These are phyloP conservation scores for Prunus yedoensis DNA, from an alignment of 331 rosid species.

Conservation along the genomic window DNA sequence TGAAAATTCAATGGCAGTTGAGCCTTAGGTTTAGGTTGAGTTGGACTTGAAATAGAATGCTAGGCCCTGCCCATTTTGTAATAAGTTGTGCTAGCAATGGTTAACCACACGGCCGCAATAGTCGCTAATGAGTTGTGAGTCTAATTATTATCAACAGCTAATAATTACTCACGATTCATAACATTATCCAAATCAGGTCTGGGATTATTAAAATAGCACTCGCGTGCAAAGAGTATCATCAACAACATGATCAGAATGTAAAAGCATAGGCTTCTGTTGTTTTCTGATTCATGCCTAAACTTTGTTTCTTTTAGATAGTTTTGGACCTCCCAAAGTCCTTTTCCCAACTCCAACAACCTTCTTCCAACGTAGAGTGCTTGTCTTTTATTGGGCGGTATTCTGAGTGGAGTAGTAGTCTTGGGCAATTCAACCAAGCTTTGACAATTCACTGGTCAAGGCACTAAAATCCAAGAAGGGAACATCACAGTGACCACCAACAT, in stretches of 20 bases:
- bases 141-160: too few species aligned
- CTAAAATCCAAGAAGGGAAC: neutral
- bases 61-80: neutral
- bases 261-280: neutral
- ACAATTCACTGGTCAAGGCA: neutral
- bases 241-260: neutral
- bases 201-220: neutral
- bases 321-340: neutral
- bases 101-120: too few species aligned
- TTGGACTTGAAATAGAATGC: neutral
- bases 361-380: neutral
- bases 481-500: too few species aligned
- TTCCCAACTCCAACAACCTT: neutral
- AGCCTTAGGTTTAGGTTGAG: neutral
- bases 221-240: neutral
- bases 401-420: neutral
- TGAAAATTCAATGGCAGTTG: too few species aligned
- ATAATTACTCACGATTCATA: too few species aligned
- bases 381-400: neutral
- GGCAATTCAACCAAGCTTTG: neutral
- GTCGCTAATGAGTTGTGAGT: too few species aligned
- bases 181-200: neutral
- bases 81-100: too few species aligned
- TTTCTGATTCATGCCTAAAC: neutral
- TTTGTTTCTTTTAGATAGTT: neutral